These are phyloP conservation scores for Amanita pallidorosea DNA, from an alignment of 768 basidiomycete genomes.

Conservation along the genomic window DNA sequence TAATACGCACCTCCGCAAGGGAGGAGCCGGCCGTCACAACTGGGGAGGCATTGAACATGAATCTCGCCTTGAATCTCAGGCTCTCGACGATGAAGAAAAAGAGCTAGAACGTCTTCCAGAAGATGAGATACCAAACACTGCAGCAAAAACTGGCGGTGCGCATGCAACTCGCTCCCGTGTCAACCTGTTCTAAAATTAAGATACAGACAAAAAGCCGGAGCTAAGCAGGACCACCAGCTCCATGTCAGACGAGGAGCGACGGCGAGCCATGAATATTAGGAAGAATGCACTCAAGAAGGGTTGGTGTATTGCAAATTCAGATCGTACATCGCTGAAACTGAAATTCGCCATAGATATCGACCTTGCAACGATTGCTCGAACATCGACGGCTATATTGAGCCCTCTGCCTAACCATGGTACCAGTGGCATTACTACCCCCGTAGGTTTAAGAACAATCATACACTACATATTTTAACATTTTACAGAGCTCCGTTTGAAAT, in stretches of 20 bases:
- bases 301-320: slow-evolving; percentile 15
- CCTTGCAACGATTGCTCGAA: slow-evolving; percentile 73
- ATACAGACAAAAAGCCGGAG: slow-evolving; percentile 14
- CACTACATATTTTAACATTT: neutral
- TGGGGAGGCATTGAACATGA: slow-evolving; percentile 74
- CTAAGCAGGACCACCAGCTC: slow-evolving; percentile 28
- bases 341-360: slow-evolving; percentile 29
- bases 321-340: neutral
- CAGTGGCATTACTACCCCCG: neutral
- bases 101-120: slow-evolving; percentile 31
- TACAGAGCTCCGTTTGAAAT: neutral
- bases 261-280: slow-evolving; percentile 56
- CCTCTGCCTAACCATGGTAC: slow-evolving; percentile 24
- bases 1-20: slow-evolving; percentile 62
- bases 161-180: neutral
- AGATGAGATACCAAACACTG: slow-evolving; percentile 10
- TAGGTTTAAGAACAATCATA: neutral
- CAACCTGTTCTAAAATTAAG: neutral
- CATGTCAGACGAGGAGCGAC: slow-evolving; percentile 53
- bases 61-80: slow-evolving; percentile 45
- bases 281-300: slow-evolving; percentile 64
- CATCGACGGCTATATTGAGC: slow-evolving; percentile 58
- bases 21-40: slow-evolving; percentile 74
- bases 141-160: neutral
- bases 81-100: slow-evolving; percentile 39